These are phyloP conservation scores for Linaria vulgaris DNA, from an alignment of 257 asterid species.

Conservation along the genomic window DNA sequence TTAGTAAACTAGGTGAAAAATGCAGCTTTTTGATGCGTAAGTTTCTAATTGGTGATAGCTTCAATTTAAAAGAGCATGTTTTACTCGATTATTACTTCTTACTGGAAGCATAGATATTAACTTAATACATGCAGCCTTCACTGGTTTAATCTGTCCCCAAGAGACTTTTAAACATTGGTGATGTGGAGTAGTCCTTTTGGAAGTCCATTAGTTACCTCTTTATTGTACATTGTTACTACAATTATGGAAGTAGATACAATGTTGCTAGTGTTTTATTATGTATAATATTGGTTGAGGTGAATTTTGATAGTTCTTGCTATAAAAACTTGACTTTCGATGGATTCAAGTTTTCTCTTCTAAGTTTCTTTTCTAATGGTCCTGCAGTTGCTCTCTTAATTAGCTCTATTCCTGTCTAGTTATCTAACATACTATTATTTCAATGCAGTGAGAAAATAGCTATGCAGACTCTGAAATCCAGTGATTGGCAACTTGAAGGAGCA, in stretches of 20 bases:
- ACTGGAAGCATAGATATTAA: not conserved
- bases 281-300: not conserved
- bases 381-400: not conserved
- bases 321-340: slow-evolving; percentile 2
- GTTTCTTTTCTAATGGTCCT: not conserved
- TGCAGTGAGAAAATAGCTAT: slow-evolving; percentile 86
- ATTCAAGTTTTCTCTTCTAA: slow-evolving; percentile 14
- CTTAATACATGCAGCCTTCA: not conserved
- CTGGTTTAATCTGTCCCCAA: not conserved
- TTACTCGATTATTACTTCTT: slow-evolving; percentile 10
- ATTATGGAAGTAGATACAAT: slow-evolving; percentile 7
- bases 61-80: not conserved
- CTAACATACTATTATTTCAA: slow-evolving; percentile 19
- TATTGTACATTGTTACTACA: not conserved
- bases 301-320: slow-evolving; percentile 4
- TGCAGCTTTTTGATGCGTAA: not conserved
- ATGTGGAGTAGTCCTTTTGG: not conserved
- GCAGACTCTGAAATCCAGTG: slow-evolving; percentile 88
- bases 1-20: too few species aligned
- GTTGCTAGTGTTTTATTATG: slow-evolving; percentile 1
- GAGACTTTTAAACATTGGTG: not conserved
- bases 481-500: slow-evolving; percentile 98
- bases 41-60: not conserved
- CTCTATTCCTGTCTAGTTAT: slow-evolving; percentile 20
- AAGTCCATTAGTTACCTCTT: not conserved